Evolutionary conservation across 306 rosid genomes (phyloP).

Genomic region (Gillenia trifoliata): DNA sequence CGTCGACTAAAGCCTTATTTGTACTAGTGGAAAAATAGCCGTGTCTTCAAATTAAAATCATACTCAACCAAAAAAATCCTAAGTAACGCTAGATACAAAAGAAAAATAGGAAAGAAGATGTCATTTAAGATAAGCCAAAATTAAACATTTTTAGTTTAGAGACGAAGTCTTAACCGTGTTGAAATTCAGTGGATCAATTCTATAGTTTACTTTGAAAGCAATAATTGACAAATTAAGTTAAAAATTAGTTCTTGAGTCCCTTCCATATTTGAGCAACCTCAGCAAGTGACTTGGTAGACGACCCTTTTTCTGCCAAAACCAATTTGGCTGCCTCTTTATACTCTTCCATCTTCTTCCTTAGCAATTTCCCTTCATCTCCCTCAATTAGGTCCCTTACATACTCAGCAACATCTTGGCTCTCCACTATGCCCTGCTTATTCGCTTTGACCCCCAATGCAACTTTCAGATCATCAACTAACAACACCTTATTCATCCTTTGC

Average conservation of each 20-base stretch:
- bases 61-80: too few relatives aligned
- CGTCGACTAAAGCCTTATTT: too few relatives aligned
- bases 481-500: not conserved
- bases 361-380: constrained; percentile 14
- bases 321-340: not conserved
- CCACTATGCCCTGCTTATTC: constrained; percentile 13
- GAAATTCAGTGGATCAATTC: too few relatives aligned
- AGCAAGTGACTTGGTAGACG: not conserved
- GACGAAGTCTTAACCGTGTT: too few relatives aligned
- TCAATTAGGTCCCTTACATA: not conserved
- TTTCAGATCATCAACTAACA: constrained; percentile 1
- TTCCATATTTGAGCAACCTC: constrained; percentile 5
- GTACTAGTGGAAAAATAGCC: too few relatives aligned
- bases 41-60: too few relatives aligned
- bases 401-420: not conserved
- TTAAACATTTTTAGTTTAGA: too few relatives aligned
- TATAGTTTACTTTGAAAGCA: too few relatives aligned
- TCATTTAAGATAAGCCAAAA: too few relatives aligned
- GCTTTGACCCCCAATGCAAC: constrained; percentile 5
- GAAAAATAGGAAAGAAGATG: too few relatives aligned
- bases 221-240: not conserved
- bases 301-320: constrained; percentile 4
- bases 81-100: too few relatives aligned
- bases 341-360: not conserved
- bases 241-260: not conserved